Conservation (phyloP, 2,329 filamentous ascomycete genomes). For the Emericellopsis atlantica region DNA sequence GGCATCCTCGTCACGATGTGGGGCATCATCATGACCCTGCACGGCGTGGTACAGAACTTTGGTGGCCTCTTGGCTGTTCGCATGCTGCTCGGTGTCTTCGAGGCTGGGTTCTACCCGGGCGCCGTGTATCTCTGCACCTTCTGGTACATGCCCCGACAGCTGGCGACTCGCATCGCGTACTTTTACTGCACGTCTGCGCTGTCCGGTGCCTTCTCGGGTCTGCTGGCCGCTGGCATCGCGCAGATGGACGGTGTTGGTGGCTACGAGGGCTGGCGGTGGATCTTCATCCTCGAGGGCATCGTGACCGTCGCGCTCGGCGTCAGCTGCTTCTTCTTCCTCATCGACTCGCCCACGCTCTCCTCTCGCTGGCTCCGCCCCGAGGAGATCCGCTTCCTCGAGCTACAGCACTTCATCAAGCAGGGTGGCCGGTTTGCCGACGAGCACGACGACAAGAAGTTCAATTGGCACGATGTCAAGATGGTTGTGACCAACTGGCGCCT, state of each 20-base stretch:
- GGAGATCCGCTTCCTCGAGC: slow-evolving; percentile 56
- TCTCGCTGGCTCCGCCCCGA: slow-evolving; percentile 43
- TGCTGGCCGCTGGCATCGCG: slow-evolving; percentile 57
- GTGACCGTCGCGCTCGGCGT: slow-evolving; percentile 55
- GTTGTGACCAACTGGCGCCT: slow-evolving; percentile 75
- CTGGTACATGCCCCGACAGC: slow-evolving; percentile 45
- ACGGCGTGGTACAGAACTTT: slow-evolving; percentile 37
- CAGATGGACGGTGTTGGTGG: slow-evolving; percentile 56
- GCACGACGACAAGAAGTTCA: slow-evolving; percentile 62
- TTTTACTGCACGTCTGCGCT: slow-evolving; percentile 66
- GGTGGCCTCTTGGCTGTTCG: slow-evolving; percentile 33
- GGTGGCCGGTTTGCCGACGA: slow-evolving; percentile 13
- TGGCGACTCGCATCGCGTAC: slow-evolving; percentile 46
- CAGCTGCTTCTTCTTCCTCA: slow-evolving; percentile 56
- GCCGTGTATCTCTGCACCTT: slow-evolving; percentile 45
- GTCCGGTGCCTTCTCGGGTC: slow-evolving; percentile 64
- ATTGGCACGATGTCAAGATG: slow-evolving; percentile 60
- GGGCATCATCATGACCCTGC: slow-evolving; percentile 34
- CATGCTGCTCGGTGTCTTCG: slow-evolving; percentile 49
- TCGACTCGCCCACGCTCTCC: slow-evolving; percentile 56
- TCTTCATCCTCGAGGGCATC: slow-evolving; percentile 59
- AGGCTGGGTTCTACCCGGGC: slow-evolving; percentile 55
- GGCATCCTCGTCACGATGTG: slow-evolving; percentile 46
- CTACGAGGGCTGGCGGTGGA: slow-evolving; percentile 49
- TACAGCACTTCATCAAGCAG: slow-evolving; percentile 42